phyloP scores from a whole-genome alignment of 371 early-diverging fungal species.

The Mucor racemosus region DNA sequence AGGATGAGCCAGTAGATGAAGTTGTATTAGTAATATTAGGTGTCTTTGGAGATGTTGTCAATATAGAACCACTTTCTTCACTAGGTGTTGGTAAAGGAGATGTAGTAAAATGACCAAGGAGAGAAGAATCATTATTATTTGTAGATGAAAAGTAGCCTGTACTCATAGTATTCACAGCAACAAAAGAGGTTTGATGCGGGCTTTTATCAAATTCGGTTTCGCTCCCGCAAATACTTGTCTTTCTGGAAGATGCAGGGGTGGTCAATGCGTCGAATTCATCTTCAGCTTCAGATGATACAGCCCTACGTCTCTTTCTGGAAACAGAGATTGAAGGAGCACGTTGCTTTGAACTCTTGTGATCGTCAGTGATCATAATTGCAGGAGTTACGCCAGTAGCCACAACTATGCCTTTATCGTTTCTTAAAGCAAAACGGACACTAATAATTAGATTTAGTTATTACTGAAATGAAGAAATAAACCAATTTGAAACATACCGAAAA shows the following conservation, averaged over 20 bases:
- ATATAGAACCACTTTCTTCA: background rate
- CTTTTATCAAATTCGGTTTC: background rate
- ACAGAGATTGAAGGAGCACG: slow-evolving; percentile 6
- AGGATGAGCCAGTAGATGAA: background rate
- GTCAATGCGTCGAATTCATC: slow-evolving; percentile 15
- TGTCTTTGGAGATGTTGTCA: background rate
- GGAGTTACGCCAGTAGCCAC: slow-evolving; percentile 84
- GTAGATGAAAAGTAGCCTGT: background rate
- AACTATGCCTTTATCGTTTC: slow-evolving; percentile 61
- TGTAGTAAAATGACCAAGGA: background rate
- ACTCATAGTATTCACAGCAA: background rate
- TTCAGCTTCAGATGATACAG: background rate
- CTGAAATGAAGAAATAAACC: background rate
- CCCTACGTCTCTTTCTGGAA: slow-evolving; percentile 8
- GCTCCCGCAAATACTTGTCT: slow-evolving; percentile 2
- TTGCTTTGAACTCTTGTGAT: slow-evolving; percentile 80
- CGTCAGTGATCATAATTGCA: slow-evolving; percentile 94
- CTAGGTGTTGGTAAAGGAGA: background rate
- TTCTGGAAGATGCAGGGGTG: slow-evolving; percentile 35
- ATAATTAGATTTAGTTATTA: background rate
- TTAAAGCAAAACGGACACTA: slow-evolving; percentile 71
- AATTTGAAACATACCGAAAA: slow-evolving; percentile 57
- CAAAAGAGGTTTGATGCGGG: background rate
- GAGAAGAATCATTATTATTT: background rate
- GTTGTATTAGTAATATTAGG: background rate